These are phyloP conservation scores for Neocatenulostroma microsporum DNA, from an alignment of 2,329 filamentous ascomycete species.

Conservation along the genomic window DNA sequence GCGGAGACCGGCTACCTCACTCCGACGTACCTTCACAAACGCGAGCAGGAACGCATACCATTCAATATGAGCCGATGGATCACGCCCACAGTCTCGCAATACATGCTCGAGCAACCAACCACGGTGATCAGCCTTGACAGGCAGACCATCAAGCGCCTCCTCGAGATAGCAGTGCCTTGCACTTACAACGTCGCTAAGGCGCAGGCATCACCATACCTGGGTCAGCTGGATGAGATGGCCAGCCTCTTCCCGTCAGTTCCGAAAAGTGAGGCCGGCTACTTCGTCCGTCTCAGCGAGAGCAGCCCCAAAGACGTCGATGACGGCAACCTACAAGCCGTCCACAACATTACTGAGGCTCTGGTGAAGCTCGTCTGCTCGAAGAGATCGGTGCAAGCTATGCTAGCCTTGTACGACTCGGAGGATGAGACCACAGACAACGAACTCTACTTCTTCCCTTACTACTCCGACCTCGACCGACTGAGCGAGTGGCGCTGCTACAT, in stretches of 20 bases:
- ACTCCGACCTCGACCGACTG: constrained; percentile 5
- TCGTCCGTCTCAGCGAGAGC: too few relatives aligned
- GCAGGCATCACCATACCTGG: neutral
- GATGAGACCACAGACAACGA: constrained; percentile 2
- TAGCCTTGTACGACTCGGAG: neutral
- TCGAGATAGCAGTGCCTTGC: constrained; percentile 1
- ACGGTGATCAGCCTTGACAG: too few relatives aligned
- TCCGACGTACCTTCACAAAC: constrained; percentile 3
- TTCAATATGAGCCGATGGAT: constrained; percentile 10
- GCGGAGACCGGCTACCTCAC: constrained; percentile 7
- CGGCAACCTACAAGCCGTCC: constrained; percentile 2
- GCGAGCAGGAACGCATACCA: constrained; percentile 6
- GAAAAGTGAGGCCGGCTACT: constrained; percentile 5
- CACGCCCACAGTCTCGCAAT: neutral
- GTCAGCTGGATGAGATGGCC: neutral
- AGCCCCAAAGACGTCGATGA: constrained; percentile 8
- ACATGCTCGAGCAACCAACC: too few relatives aligned
- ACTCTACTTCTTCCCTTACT: constrained; percentile 8
- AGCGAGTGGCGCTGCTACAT: constrained; percentile 10
- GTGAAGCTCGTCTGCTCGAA: constrained; percentile 7
- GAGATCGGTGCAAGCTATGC: constrained; percentile 6
- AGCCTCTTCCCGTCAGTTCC: constrained; percentile 1
- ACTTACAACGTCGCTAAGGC: constrained; percentile 1
- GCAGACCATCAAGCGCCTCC: too few relatives aligned
- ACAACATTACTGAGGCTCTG: constrained; percentile 4